A percentile compares a stretch with the other conserved stretches of the same genome.
Evolutionary conservation across 352 stramenopile genomes (phyloP).

Genomic region (Pythium vanterpoolii): DNA sequence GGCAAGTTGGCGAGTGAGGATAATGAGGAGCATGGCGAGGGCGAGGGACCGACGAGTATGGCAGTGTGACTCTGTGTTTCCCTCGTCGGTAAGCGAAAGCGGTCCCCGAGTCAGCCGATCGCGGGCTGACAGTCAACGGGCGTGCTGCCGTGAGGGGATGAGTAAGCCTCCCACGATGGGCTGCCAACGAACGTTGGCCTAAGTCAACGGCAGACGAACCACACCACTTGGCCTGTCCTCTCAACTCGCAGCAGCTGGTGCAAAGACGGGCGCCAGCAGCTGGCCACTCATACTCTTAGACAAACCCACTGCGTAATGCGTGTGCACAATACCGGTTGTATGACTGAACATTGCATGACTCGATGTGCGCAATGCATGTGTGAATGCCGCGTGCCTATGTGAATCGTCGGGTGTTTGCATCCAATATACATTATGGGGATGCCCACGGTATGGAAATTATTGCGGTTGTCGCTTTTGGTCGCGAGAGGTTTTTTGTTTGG

Average conservation of each 20-base stretch:
- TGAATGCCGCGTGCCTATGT: no score
- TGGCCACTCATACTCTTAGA: no score
- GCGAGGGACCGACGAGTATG: no score
- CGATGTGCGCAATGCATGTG: no score
- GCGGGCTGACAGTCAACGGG: neutral
- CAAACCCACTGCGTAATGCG: no score
- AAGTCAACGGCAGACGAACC: neutral
- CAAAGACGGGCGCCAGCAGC: constrained; percentile 10
- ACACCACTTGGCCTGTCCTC: neutral
- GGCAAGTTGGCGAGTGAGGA: constrained; percentile 14
- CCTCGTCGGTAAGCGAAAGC: neutral
- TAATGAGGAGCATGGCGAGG: neutral
- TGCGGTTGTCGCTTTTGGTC: neutral
- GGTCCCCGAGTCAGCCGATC: neutral
- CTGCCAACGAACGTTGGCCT: no score
- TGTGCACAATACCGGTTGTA: no score
- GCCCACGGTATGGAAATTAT: no score
- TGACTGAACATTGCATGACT: no score
- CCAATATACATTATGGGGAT: no score
- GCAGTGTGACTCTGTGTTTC: constrained; percentile 7
- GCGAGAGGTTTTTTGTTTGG: no score
- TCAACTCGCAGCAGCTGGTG: neutral
- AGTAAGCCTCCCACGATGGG: neutral
- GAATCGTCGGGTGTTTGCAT: no score
- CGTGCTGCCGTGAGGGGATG: constrained; percentile 1